phyloP scores from a whole-genome alignment of 2,329 filamentous ascomycete species.

The Stromatinia cepivora region DNA sequence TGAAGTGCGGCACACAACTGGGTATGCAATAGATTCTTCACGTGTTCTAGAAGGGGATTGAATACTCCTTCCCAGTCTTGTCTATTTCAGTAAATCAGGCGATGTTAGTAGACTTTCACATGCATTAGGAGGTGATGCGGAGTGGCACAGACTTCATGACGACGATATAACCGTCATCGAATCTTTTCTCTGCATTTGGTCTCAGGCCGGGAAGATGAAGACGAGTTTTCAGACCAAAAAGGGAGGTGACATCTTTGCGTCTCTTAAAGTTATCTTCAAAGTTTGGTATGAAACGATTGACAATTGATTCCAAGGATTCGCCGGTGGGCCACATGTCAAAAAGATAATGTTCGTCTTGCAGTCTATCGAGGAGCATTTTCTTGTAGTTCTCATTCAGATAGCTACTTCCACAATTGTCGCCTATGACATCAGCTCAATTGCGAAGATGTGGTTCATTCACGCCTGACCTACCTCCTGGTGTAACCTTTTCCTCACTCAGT shows the following conservation, averaged over 20 bases:
- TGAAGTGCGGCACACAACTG: constrained; percentile 23
- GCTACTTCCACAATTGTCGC: constrained; percentile 26
- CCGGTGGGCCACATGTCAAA: neutral
- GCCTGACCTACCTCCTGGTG: constrained; percentile 24
- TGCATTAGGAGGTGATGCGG: neutral
- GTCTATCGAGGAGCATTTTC: neutral
- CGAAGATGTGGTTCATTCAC: neutral
- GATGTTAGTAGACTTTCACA: neutral
- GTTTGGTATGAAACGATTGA: constrained; percentile 3
- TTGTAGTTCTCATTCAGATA: constrained; percentile 27
- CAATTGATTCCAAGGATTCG: constrained; percentile 18
- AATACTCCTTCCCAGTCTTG: constrained; percentile 29
- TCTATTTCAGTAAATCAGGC: neutral
- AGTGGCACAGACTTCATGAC: neutral
- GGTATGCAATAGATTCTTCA: constrained; percentile 18
- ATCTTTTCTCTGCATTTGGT: constrained; percentile 3
- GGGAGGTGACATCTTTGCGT: neutral
- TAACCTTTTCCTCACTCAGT: constrained; percentile 29
- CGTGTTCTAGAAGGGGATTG: constrained; percentile 26
- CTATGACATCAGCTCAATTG: constrained; percentile 2
- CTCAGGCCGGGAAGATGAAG: constrained; percentile 2
- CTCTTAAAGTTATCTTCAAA: constrained; percentile 20
- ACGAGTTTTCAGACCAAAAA: neutral
- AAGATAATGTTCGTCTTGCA: constrained; percentile 21
- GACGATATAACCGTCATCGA: constrained; percentile 4